Evolutionary conservation across 805 yeast genomes (phyloP), one percentile per base, ranked within the genome.

Genomic region (Naumovozyma castellii): DNA sequence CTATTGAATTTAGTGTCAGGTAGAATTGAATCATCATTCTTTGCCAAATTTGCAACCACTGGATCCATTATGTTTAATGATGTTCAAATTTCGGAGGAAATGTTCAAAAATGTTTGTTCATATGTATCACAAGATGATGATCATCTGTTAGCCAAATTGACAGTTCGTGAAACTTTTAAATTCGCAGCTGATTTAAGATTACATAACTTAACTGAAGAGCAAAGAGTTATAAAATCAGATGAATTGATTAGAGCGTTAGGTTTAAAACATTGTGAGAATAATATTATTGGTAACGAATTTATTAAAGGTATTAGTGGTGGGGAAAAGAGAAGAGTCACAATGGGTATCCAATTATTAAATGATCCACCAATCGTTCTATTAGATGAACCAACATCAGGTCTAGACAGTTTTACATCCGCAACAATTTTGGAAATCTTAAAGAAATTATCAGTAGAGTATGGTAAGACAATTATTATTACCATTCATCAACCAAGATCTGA

Each of bases 301-400:
- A 61, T 66, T 1, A 79, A 78, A 51, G 86, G 86, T 27, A 73
- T 90, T 12, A 82, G 92, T 14, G 95, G 95, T 14, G 95, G 95
- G 47, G 96, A 87, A 53, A 85, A 86, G 58, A 68, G 95, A 50
- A 68, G 95, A 48, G 80, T 86, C 0, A 79, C 90, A 0, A 84
- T 86, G 57, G 90, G 88, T 2, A 72, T 84, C 34, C 94, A 85
- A 54, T 63, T 86, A 28, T 62, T 86, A 32, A 76, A 79, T 43
- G 76, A 76, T 41, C 90, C 94, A 0, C 76, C 77, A 41, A 68
- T 86, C 30, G 56, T 86, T 28, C 69, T 86, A 37, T 59, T 86
- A 18, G 95, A 86, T 59, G 95, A 86, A 53, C 95, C 95, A 2
- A 86, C 95, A 0, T 83, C 94, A 3, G 95, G 95, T 0, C 67